Conservation (phyloP, 2,329 filamentous ascomycete genomes). For the Xylaria sp. region DNA sequence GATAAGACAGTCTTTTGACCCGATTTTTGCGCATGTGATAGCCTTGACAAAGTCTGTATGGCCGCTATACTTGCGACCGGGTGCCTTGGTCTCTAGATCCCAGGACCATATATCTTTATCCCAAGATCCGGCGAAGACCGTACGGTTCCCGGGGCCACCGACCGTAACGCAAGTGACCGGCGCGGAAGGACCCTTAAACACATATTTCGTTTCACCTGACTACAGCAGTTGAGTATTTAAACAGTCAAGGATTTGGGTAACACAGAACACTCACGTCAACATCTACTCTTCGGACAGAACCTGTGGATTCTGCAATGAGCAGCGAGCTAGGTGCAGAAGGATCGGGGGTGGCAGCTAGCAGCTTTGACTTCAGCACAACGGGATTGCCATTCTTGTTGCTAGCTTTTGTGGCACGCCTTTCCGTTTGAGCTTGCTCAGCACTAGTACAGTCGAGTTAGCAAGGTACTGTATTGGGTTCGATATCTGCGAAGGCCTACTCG, state of each 20-base stretch:
- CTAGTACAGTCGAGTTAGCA: slow-evolving; percentile 58
- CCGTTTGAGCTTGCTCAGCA: slow-evolving; percentile 60
- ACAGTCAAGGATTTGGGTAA: background rate
- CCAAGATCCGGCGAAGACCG: slow-evolving; percentile 90
- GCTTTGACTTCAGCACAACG: slow-evolving; percentile 83
- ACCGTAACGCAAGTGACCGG: slow-evolving; percentile 83
- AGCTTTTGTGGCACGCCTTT: slow-evolving; percentile 75
- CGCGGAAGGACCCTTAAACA: slow-evolving; percentile 79
- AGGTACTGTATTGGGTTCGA: slow-evolving; percentile 13
- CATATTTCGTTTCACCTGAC: slow-evolving; percentile 56
- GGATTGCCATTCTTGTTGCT: slow-evolving; percentile 85
- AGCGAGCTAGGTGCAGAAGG: slow-evolving; percentile 70
- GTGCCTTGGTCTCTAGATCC: slow-evolving; percentile 69
- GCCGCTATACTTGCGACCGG: slow-evolving; percentile 72
- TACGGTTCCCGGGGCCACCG: slow-evolving; percentile 65
- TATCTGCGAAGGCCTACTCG: slow-evolving; percentile 67
- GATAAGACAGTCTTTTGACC: slow-evolving; percentile 72
- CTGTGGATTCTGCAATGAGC: slow-evolving; percentile 89
- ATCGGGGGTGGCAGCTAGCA: slow-evolving; percentile 78
- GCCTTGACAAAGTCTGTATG: slow-evolving; percentile 94
- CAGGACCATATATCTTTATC: slow-evolving; percentile 93
- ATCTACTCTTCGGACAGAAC: slow-evolving; percentile 77
- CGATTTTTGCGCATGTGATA: slow-evolving; percentile 71
- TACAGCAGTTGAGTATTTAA: slow-evolving; percentile 42
- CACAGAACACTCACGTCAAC: slow-evolving; percentile 69